Evolutionary conservation across 1,284 basidiomycete species (phyloP), one percentile per base, ranked within the genome.

Genomic region (Agroathelia rolfsii): DNA sequence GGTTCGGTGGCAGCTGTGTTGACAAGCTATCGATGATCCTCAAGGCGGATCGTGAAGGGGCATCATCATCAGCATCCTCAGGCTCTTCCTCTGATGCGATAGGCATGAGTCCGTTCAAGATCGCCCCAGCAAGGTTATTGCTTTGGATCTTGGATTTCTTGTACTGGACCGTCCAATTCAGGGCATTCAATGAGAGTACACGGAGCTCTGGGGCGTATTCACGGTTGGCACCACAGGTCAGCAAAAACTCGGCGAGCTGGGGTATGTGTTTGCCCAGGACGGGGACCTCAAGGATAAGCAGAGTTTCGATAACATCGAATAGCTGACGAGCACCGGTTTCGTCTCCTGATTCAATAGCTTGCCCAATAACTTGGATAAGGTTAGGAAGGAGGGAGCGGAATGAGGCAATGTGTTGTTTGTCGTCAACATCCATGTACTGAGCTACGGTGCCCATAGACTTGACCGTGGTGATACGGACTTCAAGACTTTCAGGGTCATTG

Each of bases 121-220:
- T 93, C 23, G 77, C 75, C 41, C 79, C 77, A 12, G 89, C 89
- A 33, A 99, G 71, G 50, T 78, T 76, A 41, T 93, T 71, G 46
- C 73, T 76, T 59, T 96, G 90, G 24, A 99, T 77, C 61, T 94
- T 95, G 41, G 83, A 83, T 64, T 95, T 96, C 79, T 97, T 98
- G 65, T 94, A 94, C 64, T 87, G 84, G 39, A 95, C 81, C 30
- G 84, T 90, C 94, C 94, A 98, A 51, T 90, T 86, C 20, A 99
- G 74, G 13, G 89, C 87, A 53, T 97, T 98, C 38, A 98, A 73
- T 16, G 87, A 82, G 54, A 95, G 85, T 41, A 92, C 76, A 41
- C 95, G 84, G 40, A 96, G 74, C 31, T 86, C 86, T 40, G 69
- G 64, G 30, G 92, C 87, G 49, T 83, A 79, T 14, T 69, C 64